These are phyloP conservation scores for Penicillium sp. DNA, from an alignment of 2,329 filamentous ascomycete genomes.

Conservation along the genomic window DNA sequence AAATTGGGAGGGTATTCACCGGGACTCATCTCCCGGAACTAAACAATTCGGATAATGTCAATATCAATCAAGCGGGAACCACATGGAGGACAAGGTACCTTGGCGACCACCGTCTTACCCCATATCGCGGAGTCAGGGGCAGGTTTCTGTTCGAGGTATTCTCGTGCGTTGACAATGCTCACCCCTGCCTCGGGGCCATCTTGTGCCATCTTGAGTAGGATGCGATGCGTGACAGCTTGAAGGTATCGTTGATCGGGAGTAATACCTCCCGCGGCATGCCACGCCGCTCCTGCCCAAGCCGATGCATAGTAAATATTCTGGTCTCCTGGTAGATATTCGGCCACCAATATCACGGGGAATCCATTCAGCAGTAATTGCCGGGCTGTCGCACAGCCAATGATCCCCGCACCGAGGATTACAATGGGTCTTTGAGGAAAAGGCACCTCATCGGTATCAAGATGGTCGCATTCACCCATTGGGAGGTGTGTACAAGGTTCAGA, in stretches of 20 bases:
- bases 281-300: constrained; percentile 43
- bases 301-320: constrained; percentile 40
- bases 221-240: constrained; percentile 38
- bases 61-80: neutral
- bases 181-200: constrained; percentile 37
- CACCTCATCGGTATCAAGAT: constrained; percentile 23
- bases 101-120: constrained; percentile 38
- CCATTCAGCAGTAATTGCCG: constrained; percentile 37
- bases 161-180: constrained; percentile 35
- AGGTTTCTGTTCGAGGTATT: constrained; percentile 38
- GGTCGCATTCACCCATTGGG: constrained; percentile 23
- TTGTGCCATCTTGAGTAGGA: constrained; percentile 36
- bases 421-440: constrained; percentile 39
- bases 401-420: constrained; percentile 41
- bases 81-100: constrained; percentile 22
- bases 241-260: constrained; percentile 36
- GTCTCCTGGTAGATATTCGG: constrained; percentile 40
- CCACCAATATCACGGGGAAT: constrained; percentile 38
- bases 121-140: constrained; percentile 36
- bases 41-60: neutral
- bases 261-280: constrained; percentile 41
- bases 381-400: constrained; percentile 42
- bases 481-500: neutral
- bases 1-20: constrained; percentile 38
- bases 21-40: constrained; percentile 37